Percentiles rank a stretch among this genome's conserved stretches.
phyloP scores from a whole-genome alignment of 139 green algal species.

The Chlamydomonas schloesseri region DNA sequence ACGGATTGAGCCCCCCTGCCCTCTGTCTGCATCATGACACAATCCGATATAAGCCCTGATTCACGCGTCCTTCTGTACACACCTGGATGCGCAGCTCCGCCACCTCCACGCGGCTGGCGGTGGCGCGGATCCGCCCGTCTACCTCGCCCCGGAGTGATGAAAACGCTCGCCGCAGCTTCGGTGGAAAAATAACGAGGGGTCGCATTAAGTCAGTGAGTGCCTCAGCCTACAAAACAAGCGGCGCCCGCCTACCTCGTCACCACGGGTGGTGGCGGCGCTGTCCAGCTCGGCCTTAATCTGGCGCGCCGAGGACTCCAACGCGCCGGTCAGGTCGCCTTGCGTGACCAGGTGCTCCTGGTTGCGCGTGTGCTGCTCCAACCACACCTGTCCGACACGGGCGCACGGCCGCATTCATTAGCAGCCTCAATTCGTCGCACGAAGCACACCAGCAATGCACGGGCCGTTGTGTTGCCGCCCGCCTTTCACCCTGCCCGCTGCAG shows the following conservation, averaged over 20 bases:
- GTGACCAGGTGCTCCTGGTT: background rate
- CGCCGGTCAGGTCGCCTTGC: background rate
- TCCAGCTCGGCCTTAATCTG: slow-evolving; percentile 31
- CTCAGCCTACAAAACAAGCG: background rate
- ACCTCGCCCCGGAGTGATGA: background rate
- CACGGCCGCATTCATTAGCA: too few relatives aligned
- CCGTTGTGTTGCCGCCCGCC: too few relatives aligned
- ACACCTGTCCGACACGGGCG: background rate
- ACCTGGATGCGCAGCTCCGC: slow-evolving; percentile 24
- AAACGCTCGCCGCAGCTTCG: slow-evolving; percentile 20
- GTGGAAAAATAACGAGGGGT: too few relatives aligned
- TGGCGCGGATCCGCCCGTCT: slow-evolving; percentile 10
- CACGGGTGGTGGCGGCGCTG: background rate
- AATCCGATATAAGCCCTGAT: too few relatives aligned
- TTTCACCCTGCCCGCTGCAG: too few relatives aligned
- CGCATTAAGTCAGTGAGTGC: background rate
- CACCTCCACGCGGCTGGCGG: slow-evolving; percentile 21
- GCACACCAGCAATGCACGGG: too few relatives aligned
- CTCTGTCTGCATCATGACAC: too few relatives aligned
- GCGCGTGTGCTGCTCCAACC: slow-evolving; percentile 7
- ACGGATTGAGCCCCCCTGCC: too few relatives aligned
- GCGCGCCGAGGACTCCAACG: background rate
- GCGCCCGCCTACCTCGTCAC: slow-evolving; percentile 2
- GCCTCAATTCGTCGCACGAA: background rate
- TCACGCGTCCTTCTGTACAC: too few relatives aligned